phyloP scores from a whole-genome alignment of 2,329 filamentous ascomycete species.

The Verticillium zaregamsianum region DNA sequence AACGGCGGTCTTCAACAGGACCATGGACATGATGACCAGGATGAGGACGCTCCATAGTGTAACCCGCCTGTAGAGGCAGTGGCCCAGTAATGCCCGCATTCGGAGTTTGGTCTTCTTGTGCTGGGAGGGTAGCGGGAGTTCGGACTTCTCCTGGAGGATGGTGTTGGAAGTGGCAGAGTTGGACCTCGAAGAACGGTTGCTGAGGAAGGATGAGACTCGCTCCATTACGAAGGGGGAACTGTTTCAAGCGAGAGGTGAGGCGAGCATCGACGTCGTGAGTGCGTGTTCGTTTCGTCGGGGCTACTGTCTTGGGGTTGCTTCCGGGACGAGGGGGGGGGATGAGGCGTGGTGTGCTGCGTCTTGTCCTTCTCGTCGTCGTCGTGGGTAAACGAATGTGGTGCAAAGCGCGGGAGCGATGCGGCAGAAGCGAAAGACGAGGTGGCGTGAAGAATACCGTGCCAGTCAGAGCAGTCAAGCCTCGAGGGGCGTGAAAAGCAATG shows the following conservation, averaged over 20 bases:
- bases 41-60: constrained; percentile 44
- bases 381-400: background rate
- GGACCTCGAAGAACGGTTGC: constrained; percentile 13
- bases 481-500: background rate
- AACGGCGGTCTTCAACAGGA: constrained; percentile 30
- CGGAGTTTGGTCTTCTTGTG: constrained; percentile 26
- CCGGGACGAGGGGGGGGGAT: background rate
- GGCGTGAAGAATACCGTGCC: background rate
- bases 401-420: background rate
- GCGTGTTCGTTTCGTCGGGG: background rate
- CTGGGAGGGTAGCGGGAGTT: background rate
- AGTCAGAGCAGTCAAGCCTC: background rate
- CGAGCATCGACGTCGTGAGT: background rate
- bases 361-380: background rate
- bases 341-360: background rate
- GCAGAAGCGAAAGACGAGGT: background rate
- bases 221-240: constrained; percentile 6
- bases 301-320: background rate
- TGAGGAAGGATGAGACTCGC: constrained; percentile 14
- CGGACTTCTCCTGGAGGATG: background rate
- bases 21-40: constrained; percentile 34
- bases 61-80: constrained; percentile 49
- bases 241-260: background rate
- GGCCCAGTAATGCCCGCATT: constrained; percentile 41
- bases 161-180: constrained; percentile 6